phyloP scores from a whole-genome alignment of 306 rosid genomes.

The Fragaria iinumae region DNA sequence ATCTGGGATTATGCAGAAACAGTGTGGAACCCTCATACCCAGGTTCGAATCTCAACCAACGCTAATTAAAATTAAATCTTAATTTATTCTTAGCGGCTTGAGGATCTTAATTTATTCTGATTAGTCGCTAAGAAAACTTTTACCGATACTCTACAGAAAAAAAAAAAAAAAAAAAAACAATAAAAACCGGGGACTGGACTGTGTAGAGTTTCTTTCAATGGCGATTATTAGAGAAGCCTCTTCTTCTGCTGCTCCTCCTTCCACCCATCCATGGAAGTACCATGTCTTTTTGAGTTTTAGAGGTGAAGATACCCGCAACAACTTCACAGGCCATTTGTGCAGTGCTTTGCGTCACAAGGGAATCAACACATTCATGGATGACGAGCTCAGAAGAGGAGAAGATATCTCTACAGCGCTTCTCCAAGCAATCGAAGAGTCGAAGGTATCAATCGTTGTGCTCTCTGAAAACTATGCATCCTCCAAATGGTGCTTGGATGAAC shows the following conservation, averaged over 20 bases:
- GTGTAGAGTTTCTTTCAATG: not conserved
- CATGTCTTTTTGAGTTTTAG: not conserved
- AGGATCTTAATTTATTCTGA: no score
- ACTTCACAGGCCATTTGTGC: not conserved
- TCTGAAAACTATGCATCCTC: no score
- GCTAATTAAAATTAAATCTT: no score
- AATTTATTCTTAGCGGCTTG: no score
- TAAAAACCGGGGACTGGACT: no score
- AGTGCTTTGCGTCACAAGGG: not conserved
- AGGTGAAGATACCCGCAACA: not conserved
- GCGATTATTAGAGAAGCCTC: not conserved
- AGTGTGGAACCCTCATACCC: no score
- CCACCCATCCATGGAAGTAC: not conserved
- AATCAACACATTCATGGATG: not conserved
- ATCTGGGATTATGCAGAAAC: no score
- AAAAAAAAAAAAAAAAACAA: no score
- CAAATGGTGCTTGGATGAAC: not conserved
- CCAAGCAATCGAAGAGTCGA: not conserved
- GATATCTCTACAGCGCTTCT: not conserved
- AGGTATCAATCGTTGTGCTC: not conserved
- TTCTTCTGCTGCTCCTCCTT: no score
- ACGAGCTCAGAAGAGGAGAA: constrained; percentile 1
- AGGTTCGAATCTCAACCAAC: no score
- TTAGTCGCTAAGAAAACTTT: no score
- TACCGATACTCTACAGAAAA: no score